These are phyloP conservation scores for Quercus agrifolia DNA, from an alignment of 306 rosid species.

Conservation along the genomic window DNA sequence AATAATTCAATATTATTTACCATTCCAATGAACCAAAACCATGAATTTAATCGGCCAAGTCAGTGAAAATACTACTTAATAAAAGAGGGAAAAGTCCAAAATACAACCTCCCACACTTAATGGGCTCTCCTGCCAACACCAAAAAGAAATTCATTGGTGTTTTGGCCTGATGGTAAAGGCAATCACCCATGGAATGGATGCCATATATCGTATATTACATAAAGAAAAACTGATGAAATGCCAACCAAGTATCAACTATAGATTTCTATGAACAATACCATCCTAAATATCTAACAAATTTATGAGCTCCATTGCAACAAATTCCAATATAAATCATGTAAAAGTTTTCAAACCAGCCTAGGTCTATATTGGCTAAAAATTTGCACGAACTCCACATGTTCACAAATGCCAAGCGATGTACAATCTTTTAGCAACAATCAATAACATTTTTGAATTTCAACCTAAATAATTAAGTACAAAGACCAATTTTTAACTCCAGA, in stretches of 20 bases:
- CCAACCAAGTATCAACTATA: neutral
- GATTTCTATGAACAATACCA: neutral
- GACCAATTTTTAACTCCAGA: neutral
- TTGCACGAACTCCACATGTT: neutral
- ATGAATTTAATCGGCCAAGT: neutral
- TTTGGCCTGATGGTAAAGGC: too few relatives aligned
- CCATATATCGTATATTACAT: too few relatives aligned
- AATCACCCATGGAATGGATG: too few relatives aligned
- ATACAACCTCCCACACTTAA: too few relatives aligned
- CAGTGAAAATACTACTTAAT: neutral
- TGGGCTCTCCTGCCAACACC: too few relatives aligned
- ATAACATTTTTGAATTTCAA: neutral
- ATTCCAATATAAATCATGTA: neutral
- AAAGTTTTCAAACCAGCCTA: neutral
- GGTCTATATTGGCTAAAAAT: neutral
- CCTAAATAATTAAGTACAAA: too few relatives aligned
- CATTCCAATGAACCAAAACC: too few relatives aligned
- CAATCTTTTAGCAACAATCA: neutral
- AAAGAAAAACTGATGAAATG: neutral
- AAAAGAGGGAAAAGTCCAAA: too few relatives aligned
- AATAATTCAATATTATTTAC: too few relatives aligned
- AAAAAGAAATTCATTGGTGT: neutral
- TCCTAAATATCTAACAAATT: neutral
- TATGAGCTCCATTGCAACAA: neutral
- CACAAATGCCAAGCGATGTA: neutral